Evolutionary conservation across 2,329 filamentous ascomycete species (phyloP), one percentile per base, ranked within the genome.

Genomic region (Chaetomium globosum): DNA sequence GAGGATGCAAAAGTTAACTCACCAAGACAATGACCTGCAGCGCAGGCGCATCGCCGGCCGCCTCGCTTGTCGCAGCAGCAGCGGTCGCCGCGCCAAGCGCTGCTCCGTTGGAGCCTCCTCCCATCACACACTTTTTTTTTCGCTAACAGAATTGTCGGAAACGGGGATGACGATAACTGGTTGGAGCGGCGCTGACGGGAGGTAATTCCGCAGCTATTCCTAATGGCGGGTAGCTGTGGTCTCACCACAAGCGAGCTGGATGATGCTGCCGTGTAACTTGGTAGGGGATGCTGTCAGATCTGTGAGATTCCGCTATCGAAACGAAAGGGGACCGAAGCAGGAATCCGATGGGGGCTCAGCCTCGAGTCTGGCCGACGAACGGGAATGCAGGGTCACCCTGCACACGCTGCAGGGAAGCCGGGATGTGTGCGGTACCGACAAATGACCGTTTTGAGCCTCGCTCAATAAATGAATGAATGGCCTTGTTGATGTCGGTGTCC

Each of bases 11-110:
- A 21, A 26, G 36, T 23, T 56, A 51, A 83, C 88, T 81, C 80
- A 92, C 89, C 80, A 92, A 77, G 65, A 92, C 82, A 78, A 92
- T 91, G 55, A 92, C 87, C 78, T 92, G 89, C 78, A 92, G 79
- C 49, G 86, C 85, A 75, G 86, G 82, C 64, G 23, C 49, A 43
- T 26, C 49, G 21, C 21, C 21, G 2, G 12, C 23, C 49, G 49
- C 26, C 23, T 26, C 12, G 28, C 36, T 13, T 16, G 49, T 16
- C 10, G 49, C 49, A 26, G 28, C 28, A 46, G 33, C 23, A 16
- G 21, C 21, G 16, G 39, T 23, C 55, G 43, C 43, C 10, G 36
- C 33, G 10, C 16, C 28, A 30, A 19, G 19, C 26, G 39, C 13
- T 30, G 36, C 33, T 56, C 33, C 33, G 33, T 12, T 5, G 12